phyloP scores from a whole-genome alignment of 371 early-diverging fungal genomes.

The Smittium culicis region DNA sequence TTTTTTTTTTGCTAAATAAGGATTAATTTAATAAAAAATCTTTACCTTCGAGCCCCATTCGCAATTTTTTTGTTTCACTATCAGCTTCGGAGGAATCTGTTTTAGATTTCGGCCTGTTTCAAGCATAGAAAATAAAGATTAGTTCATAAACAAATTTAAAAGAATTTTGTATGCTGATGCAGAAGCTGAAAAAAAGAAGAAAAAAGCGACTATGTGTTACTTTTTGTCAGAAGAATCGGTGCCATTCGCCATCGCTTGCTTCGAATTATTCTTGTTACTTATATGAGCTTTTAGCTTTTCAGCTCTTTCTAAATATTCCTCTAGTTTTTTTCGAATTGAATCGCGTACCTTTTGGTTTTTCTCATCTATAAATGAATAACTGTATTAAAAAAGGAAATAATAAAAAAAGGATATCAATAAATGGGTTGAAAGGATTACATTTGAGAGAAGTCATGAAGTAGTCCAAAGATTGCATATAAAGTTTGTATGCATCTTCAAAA shows the following conservation, averaged over 20 bases:
- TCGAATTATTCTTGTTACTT: slow-evolving; percentile 47
- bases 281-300: slow-evolving; percentile 83
- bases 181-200: no score
- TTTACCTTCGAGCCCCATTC: slow-evolving; percentile 55
- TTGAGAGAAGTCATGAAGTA: slow-evolving; percentile 90
- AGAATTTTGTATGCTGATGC: no score
- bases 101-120: slow-evolving; percentile 37
- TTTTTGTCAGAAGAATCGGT: not conserved
- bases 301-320: slow-evolving; percentile 86
- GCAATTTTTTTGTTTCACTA: slow-evolving; percentile 81
- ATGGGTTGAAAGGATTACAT: slow-evolving; percentile 50
- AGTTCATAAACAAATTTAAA: no score
- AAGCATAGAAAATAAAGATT: slow-evolving; percentile 10
- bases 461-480: slow-evolving; percentile 74
- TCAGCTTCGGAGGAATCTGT: slow-evolving; percentile 49
- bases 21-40: no score
- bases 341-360: slow-evolving; percentile 80
- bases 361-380: slow-evolving; percentile 79
- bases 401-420: no score
- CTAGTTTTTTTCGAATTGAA: slow-evolving; percentile 73
- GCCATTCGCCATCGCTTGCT: slow-evolving; percentile 32
- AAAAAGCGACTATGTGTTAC: slow-evolving; percentile 1
- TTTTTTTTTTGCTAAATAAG: no score
- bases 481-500: slow-evolving; percentile 79
- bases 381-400: not conserved